phyloP scores from a whole-genome alignment of 192 early-diverging fungal genomes.

The Mortierella antarctica region DNA sequence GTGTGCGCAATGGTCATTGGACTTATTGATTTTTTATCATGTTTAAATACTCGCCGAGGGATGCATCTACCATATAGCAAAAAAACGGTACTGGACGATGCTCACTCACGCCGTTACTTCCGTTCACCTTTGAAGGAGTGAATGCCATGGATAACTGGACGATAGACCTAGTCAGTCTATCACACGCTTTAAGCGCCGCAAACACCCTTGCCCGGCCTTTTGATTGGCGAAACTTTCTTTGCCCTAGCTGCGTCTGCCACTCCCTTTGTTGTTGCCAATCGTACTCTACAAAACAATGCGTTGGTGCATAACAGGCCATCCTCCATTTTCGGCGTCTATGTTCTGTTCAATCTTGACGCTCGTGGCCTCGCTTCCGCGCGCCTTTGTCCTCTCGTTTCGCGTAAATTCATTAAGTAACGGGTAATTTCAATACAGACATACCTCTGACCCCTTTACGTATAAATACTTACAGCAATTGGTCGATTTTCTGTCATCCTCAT shows the following conservation, averaged over 20 bases:
- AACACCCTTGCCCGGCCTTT: neutral
- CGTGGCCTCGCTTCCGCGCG: neutral
- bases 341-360: neutral
- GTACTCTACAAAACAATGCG: neutral
- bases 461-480: neutral
- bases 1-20: too few species aligned
- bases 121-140: neutral
- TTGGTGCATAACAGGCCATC: too few species aligned
- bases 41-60: neutral
- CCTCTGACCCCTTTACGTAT: neutral
- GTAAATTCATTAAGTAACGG: neutral
- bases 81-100: too few species aligned
- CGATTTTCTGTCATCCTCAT: neutral
- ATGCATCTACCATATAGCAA: too few species aligned
- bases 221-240: conserved; percentile 1
- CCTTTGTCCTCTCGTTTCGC: neutral
- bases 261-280: neutral
- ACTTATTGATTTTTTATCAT: too few species aligned
- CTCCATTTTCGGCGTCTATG: neutral
- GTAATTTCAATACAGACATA: neutral
- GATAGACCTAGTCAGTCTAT: neutral
- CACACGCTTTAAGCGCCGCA: neutral
- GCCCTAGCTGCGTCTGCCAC: neutral
- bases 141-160: conserved; percentile 3
- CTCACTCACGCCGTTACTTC: too few species aligned